These are phyloP conservation scores for Mortierella sp. DNA, from an alignment of 371 early-diverging fungal species.

Conservation along the genomic window DNA sequence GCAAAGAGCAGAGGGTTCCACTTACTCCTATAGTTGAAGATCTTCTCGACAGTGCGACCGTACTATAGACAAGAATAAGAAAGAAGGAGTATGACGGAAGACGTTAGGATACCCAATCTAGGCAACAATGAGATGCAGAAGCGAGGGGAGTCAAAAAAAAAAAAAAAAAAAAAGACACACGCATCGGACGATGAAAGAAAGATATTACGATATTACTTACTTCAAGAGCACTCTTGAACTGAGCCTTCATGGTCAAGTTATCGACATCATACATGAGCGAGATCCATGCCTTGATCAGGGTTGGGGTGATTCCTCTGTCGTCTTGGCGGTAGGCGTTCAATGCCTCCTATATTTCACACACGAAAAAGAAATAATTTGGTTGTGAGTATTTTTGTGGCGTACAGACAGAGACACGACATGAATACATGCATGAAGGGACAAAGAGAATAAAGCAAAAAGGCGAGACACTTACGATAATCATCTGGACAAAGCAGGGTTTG, in stretches of 20 bases:
- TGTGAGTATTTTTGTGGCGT: background rate
- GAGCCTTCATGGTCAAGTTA: background rate
- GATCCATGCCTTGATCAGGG: background rate
- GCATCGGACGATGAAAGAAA: background rate
- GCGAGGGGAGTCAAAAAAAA: background rate
- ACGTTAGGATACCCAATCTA: background rate
- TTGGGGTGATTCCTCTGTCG: background rate
- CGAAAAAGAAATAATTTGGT: background rate
- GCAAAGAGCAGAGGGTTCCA: background rate
- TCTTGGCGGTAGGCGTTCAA: background rate
- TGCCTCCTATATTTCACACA: background rate
- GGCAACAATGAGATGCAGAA: background rate
- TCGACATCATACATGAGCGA: background rate
- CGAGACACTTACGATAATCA: background rate
- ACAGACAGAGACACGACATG: background rate
- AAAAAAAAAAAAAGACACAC: background rate
- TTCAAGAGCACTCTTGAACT: background rate
- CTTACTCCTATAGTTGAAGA: conserved; percentile 2
- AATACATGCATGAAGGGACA: background rate
- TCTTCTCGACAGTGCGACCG: background rate
- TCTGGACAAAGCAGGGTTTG: conserved; percentile 12
- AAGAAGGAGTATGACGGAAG: background rate
- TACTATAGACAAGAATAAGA: background rate
- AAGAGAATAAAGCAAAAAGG: background rate
- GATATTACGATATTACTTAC: background rate